Evolutionary conservation across 495 filamentous ascomycete species (phyloP), one percentile per base, ranked within the genome.

Genomic region (Neurospora pannonica): DNA sequence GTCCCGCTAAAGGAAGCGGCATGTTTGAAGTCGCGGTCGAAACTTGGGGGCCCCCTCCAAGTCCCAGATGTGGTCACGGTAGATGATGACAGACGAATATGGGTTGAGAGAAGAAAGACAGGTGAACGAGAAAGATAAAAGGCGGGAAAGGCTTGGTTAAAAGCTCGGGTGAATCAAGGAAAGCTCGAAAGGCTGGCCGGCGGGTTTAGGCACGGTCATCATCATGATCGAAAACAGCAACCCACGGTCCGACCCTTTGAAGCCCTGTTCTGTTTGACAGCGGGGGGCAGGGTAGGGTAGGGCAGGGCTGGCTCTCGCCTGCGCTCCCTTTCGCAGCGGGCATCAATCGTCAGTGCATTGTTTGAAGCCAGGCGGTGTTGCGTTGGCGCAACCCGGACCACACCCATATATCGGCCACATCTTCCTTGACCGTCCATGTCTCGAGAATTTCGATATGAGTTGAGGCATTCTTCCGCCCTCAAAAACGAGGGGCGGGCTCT

Each of bases 1-100:
- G 85, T 75, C 84, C 84, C 71, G 81, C 78, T 74, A 86, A 75
- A 71, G 84, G 84, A 72, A 84, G 71, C 75, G 84, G 83, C 84
- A 86, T 86, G 40, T 77, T 82, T 34, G 54, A 38, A 24, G 54
- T 67, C 54, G 6, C 8, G 21, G 48, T 60, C 48, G 5, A 24
- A 60, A 19, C 28, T 19, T 34, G 54, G 37, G 72, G n/a, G 48
- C 43, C 38, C 70, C 62, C 13, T 46, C 34, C 42, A 37, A 9
- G 17, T 46, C 46, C 46, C 43, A 37, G 48, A 36, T 31, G 42
- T 73, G 38, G 71, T 21, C 31, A 37, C 46, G 48, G 46, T 34
- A 71, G 69, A 74, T 24, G 70, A 43, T 24, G 70, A 43, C 21
- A 38, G 70, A 71, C 11, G 48, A 69, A 13, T 60, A 67, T 7